A percentile compares a stretch with the other conserved stretches of the same genome.
These are phyloP conservation scores for Blastobotrys mokoenaii DNA, from an alignment of 805 yeast species.

Conservation along the genomic window DNA sequence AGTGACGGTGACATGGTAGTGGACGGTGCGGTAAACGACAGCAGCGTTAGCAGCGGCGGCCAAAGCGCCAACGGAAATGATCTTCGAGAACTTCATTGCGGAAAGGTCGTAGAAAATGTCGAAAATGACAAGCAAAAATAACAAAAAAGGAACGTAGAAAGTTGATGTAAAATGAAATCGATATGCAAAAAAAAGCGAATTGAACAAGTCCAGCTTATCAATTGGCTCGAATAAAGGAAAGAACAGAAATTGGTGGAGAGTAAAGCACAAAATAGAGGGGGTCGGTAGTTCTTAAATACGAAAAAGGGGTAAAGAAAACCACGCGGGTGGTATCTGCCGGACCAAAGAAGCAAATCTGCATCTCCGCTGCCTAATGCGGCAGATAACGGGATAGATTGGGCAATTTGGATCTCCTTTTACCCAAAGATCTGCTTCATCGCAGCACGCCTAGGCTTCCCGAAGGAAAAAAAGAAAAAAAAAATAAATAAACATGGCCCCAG, in stretches of 20 bases:
- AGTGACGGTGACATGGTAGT: conserved; percentile 15
- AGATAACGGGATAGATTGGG: no score
- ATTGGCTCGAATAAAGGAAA: neutral
- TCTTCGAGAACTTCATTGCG: conserved; percentile 14
- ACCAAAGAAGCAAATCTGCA: no score
- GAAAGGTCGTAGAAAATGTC: neutral
- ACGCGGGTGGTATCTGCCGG: no score
- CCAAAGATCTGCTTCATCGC: no score
- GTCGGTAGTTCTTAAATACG: neutral
- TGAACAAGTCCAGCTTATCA: conserved; percentile 2
- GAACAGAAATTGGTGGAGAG: neutral
- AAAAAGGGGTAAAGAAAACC: no score
- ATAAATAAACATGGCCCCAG: neutral
- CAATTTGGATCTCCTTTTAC: no score
- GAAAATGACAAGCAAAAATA: neutral
- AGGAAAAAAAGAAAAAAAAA: neutral
- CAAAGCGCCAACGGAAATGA: conserved; percentile 12
- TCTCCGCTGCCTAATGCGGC: no score
- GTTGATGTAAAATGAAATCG: neutral
- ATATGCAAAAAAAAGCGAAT: neutral
- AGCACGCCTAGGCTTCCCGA: neutral
- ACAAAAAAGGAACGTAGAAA: neutral
- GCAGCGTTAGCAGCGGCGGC: conserved; percentile 10
- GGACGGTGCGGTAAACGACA: conserved; percentile 12
- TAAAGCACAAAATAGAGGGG: neutral